Evolutionary conservation across 306 rosid species (phyloP), one percentile per base, ranked within the genome.

Genomic region (Fragaria vesca): DNA sequence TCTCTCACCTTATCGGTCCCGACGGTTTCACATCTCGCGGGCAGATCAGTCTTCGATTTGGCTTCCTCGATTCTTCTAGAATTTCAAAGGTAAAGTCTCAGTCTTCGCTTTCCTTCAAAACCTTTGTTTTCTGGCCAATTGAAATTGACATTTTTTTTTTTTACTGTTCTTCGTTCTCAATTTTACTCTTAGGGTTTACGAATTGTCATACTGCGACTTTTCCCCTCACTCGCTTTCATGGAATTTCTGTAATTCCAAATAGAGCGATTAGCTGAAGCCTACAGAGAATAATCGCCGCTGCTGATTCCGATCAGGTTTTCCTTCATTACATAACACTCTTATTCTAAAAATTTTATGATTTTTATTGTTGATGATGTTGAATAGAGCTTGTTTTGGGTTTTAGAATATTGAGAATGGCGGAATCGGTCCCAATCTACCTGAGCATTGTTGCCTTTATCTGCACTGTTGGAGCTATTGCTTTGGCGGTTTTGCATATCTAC

Each of bases 391-490:
- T 34, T 46, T 52, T 46, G 34, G 40, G 47, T 54, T 75, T 2
- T 24, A 62, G 47, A 36, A 46, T 28, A 5, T 80, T 30, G 67
- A 52, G 69, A 82, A 95, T 95, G 97, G 93, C 83, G 80, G 88
- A 82, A 71, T 71, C 81, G 28, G 86, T 84, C 57, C 95, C 95
- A 51, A 75, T 91, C 70, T 88, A 91, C 90, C 74, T 85, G 67
- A 73, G 81, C 77, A 62, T 88, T 71, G 7, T 89, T n/a, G 99
- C 97, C 10, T 91, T 95, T 76, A n/a, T 87, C 5, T 95, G 99
- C 89, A 91, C 99, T 13, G 61, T 66, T 48, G 99, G 96, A 84
- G 99, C 97, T 42, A 84, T 93, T 72, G 88, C 89, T 86, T 58
- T 95, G 69, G 96, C 97, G 5, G 43, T 88, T 74, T 58, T 87